Evolutionary conservation across 108 stramenopile genomes (phyloP), one percentile per base, ranked within the genome.

Genomic region (Nitzschia sp.): DNA sequence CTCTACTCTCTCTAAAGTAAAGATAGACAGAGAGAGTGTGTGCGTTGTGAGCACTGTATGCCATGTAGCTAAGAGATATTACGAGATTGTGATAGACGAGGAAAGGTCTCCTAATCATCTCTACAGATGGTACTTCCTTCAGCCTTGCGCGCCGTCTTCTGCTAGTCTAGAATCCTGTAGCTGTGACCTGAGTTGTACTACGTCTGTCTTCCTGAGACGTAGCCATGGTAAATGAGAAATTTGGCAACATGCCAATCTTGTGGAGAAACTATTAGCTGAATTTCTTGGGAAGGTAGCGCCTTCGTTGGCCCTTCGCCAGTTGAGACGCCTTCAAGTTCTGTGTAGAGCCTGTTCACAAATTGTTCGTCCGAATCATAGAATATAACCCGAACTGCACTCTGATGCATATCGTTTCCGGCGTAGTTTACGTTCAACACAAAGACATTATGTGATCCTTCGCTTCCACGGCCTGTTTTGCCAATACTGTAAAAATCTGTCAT

Each of bases 401-500:
- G 87, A 57, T 80, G 83, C 73, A 80, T 78, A 34, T 92, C 93
- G 53, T 87, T 90, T 3, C 94, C 91, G 19, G 91, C 94, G 69
- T 72, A 95, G 73, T 90, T 93, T 31, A 88, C 75, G 63, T 95
- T 95, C 23, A 95, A 77, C 0, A 95, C 65, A 74, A 78, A 93
- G 22, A 73, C 32, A 36, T 53, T 69, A n/a, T n/a, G n/a, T n/a
- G n/a, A n/a, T 28, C 53, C 26, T 26, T 13, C 41, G n/a, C 6
- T 26, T 17, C 17, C 8, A 19, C 33, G 27, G 2, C n/a, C 27
- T 27, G 9, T 56, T 31, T 67, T 44, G 26, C 44, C 25, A 57
- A 32, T 34, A 8, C 56, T 16, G 55, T 71, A 85, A 45, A 64
- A 80, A 2, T 26, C 25, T n/a, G 61, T 53, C 31, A 85, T 74